Base-by-base conservation (phyloP, 805 yeast genomes). In the Soucietia sequanensis region DNA sequence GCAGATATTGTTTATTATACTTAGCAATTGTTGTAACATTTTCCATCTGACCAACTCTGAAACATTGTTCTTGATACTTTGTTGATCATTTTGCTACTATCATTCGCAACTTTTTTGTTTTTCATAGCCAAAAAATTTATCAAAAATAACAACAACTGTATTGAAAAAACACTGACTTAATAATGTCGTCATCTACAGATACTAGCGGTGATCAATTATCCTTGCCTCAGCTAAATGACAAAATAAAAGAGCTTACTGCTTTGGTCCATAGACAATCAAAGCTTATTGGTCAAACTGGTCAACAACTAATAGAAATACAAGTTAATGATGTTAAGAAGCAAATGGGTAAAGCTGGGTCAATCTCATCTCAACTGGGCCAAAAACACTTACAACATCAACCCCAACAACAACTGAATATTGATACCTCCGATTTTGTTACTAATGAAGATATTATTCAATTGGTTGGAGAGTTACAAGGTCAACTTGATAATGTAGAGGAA, bases 381-480 rank as follows among this genome's bases (percentile, higher is more conserved):
- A 18, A 41, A 34, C 16, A 31, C 29, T 29, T 39, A 18, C 38
- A 34, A 13, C n/a, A n/a, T n/a, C n/a, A n/a, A n/a, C n/a, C n/a
- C n/a, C 8, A 11, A 8, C 23, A 21, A 21, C 30, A 27, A 15
- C 9, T 9, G 15, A 34, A 34, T 11, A 43, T 52, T 33, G 82
- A 77, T 39, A 54, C 77, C 1, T 55, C 72, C 3, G 87, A 82
- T 43, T 81, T 72, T 44, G 86, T 81, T 23, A 79, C 91, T 3
- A 83, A 86, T 46, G 95, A 85, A 38, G 98, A 91, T 52, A 63
- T 90, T 9, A 84, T 84, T 3, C 91, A 87, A 53, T 68, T 90
- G 30, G 97, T 89, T 10, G 87, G 86, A 8, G 98, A 90, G 58
- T 64, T 90, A 37, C 97, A 90, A 60, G 85, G 86, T 6, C 97